phyloP scores from a whole-genome alignment of 75 land plant genomes.

The Isoetes taiwanensis region DNA sequence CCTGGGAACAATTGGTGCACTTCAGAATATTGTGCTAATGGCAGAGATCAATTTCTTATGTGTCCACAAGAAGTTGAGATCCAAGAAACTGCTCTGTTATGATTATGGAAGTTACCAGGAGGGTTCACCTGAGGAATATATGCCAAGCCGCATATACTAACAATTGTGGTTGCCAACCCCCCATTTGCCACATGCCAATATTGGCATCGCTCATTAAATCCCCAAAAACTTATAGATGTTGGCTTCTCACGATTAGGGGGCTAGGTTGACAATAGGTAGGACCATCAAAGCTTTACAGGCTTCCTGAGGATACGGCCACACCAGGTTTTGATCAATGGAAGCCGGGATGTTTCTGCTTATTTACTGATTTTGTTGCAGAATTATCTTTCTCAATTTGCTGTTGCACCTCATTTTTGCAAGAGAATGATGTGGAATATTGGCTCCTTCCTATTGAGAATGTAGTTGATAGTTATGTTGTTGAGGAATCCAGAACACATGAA shows the following conservation, averaged over 20 bases:
- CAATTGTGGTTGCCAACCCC: conserved; percentile 64
- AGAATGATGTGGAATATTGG: conserved; percentile 69
- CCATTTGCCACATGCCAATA: conserved; percentile 64
- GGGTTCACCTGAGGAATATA: conserved; percentile 58
- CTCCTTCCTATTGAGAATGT: conserved; percentile 60
- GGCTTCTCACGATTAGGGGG: conserved; percentile 71
- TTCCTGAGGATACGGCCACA: conserved; percentile 43
- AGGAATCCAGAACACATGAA: conserved; percentile 49
- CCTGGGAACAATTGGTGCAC: conserved; percentile 52
- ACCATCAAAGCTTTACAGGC: conserved; percentile 58
- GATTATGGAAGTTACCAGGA: conserved; percentile 59
- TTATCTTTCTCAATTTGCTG: conserved; percentile 44
- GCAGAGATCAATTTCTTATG: conserved; percentile 81
- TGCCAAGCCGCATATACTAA: conserved; percentile 83
- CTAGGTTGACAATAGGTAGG: conserved; percentile 73
- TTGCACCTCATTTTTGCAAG: conserved; percentile 59
- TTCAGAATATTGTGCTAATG: conserved; percentile 38
- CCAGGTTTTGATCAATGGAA: conserved; percentile 74
- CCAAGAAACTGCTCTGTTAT: conserved; percentile 63
- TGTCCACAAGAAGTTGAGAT: conserved; percentile 75
- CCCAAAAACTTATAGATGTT: conserved; percentile 75
- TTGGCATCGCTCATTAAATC: conserved; percentile 72
- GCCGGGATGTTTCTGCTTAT: conserved; percentile 54
- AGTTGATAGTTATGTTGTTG: conserved; percentile 56
- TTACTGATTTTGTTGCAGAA: conserved; percentile 39